Evolutionary conservation across 345 rosid species (phyloP).

Genomic region (Lenwebbia sp.): DNA sequence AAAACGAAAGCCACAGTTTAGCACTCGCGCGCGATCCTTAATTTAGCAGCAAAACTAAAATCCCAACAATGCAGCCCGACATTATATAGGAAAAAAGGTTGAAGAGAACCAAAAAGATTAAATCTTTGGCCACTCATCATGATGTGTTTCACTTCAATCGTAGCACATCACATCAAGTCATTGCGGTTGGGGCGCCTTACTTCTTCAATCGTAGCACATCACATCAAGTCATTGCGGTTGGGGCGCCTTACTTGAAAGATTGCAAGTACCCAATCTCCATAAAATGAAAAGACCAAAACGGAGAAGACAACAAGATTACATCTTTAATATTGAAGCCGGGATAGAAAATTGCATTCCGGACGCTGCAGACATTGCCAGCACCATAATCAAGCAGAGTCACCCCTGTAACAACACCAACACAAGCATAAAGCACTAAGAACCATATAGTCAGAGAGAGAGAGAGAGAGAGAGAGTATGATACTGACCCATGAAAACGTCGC

Average conservation of each 20-base stretch:
- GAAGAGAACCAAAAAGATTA: not conserved
- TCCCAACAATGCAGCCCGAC: not conserved
- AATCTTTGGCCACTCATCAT: not conserved
- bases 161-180: not conserved
- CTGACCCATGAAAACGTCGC: conserved; percentile 73
- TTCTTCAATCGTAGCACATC: too few relatives aligned
- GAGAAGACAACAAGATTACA: not conserved
- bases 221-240: too few relatives aligned
- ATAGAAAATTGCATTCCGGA: conserved; percentile 68
- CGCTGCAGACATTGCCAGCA: conserved; percentile 86
- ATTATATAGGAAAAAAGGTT: not conserved
- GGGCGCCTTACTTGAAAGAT: not conserved
- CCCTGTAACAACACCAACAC: conserved; percentile 13
- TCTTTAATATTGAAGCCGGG: conserved; percentile 78
- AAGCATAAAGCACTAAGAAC: not conserved
- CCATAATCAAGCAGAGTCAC: conserved; percentile 96
- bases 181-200: fast-evolving
- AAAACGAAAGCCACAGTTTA: not conserved
- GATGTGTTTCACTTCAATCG: not conserved
- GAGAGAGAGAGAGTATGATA: conserved; percentile 49
- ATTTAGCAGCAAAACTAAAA: not conserved
- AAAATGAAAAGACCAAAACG: not conserved
- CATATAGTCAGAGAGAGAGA: not conserved
- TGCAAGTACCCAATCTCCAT: not conserved
- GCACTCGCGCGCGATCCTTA: not conserved